phyloP scores from a whole-genome alignment of 192 early-diverging fungal species.

The Podila clonocystis region DNA sequence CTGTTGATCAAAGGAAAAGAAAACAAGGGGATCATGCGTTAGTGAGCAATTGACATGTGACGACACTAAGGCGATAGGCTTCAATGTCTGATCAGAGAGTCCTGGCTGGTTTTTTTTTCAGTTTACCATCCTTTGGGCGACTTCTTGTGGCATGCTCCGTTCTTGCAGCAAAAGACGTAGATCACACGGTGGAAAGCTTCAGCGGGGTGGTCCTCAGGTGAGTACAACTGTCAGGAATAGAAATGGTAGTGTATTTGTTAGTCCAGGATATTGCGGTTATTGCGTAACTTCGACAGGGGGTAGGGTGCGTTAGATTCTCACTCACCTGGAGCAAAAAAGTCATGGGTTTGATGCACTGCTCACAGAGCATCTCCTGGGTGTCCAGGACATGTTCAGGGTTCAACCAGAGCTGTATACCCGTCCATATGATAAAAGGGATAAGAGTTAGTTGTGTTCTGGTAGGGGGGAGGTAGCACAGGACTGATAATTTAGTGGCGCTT shows the following conservation, averaged over 20 bases:
- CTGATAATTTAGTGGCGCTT: conserved; percentile 6
- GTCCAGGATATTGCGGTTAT: neutral
- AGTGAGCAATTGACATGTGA: neutral
- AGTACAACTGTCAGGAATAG: conserved; percentile 74
- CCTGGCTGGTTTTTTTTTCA: too few relatives aligned
- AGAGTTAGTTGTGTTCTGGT: neutral
- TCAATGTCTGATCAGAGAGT: neutral
- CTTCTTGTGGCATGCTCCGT: conserved; percentile 80
- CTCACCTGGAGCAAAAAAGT: conserved; percentile 81
- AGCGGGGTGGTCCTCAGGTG: conserved; percentile 87
- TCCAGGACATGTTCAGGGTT: conserved; percentile 74
- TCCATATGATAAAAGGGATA: neutral
- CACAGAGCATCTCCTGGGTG: conserved; percentile 71
- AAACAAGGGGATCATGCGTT: neutral
- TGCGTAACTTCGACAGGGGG: neutral
- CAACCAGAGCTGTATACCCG: conserved; percentile 73
- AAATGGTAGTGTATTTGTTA: neutral
- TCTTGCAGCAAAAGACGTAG: conserved; percentile 94
- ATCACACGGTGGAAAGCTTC: conserved; percentile 92
- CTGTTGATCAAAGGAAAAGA: conserved; percentile 49
- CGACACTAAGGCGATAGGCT: neutral
- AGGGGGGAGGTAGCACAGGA: neutral
- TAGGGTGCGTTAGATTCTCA: conserved; percentile 7
- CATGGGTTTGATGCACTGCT: conserved; percentile 80
- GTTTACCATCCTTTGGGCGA: conserved; percentile 62